Percentiles rank a stretch among this genome's conserved stretches.
Conservation (phyloP, 2,329 filamentous ascomycete species). For the Talaromyces sp. region DNA sequence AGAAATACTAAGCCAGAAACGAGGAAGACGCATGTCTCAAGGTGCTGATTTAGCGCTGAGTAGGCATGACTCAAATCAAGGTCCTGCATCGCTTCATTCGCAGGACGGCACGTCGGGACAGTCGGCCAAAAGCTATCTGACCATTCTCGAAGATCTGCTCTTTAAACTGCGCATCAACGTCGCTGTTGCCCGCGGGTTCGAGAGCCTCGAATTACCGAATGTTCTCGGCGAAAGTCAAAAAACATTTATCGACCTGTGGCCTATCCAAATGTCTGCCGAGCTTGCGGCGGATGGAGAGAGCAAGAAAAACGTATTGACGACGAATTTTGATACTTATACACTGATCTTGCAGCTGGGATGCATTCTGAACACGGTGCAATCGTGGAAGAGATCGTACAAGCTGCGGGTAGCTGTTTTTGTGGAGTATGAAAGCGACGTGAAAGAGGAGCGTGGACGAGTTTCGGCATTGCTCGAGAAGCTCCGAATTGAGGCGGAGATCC, state of each 20-base stretch:
- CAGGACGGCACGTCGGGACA: slow-evolving; percentile 35
- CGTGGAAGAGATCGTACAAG: slow-evolving; percentile 70
- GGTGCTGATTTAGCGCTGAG: slow-evolving; percentile 17
- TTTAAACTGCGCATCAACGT: slow-evolving; percentile 77
- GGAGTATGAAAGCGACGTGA: slow-evolving; percentile 79
- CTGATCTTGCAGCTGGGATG: slow-evolving; percentile 83
- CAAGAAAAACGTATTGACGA: slow-evolving; percentile 66
- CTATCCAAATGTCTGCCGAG: slow-evolving; percentile 89
- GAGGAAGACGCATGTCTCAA: slow-evolving; percentile 21
- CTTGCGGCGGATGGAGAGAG: slow-evolving; percentile 63
- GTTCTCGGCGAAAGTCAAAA: slow-evolving; percentile 57
- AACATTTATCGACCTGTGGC: slow-evolving; percentile 83
- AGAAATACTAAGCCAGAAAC: slow-evolving; percentile 50
- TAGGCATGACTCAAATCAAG: slow-evolving; percentile 47
- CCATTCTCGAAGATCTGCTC: slow-evolving; percentile 75
- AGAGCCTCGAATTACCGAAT: slow-evolving; percentile 67
- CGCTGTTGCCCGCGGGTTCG: slow-evolving; percentile 77
- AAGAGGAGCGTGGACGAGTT: slow-evolving; percentile 70
- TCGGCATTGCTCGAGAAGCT: slow-evolving; percentile 72
- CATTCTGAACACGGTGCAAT: slow-evolving; percentile 74
- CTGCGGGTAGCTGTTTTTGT: slow-evolving; percentile 82
- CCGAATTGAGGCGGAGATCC: slow-evolving; percentile 71
- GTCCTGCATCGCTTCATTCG: slow-evolving; percentile 26
- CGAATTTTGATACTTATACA: slow-evolving; percentile 87
- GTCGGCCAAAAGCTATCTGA: slow-evolving; percentile 69